Conservation (phyloP, 306 rosid genomes). For the Purshia tridentata region DNA sequence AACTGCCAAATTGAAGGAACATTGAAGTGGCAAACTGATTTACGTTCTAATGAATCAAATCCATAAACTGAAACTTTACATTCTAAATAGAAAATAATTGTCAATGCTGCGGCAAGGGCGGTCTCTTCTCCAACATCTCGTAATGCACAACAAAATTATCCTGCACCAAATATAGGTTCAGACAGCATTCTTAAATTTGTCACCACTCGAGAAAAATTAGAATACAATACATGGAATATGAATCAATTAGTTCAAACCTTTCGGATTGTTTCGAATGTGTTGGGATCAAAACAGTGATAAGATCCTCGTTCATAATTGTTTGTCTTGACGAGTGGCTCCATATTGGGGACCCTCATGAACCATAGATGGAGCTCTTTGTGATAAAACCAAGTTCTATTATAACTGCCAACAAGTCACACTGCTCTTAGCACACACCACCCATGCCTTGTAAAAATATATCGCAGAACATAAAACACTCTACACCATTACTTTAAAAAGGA, state of each 20-base stretch:
- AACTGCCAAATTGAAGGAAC: conserved; percentile 19
- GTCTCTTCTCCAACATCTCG: conserved; percentile 85
- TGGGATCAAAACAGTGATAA: conserved; percentile 86
- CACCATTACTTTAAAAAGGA: not conserved
- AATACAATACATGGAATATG: not conserved
- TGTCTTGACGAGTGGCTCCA: conserved; percentile 84
- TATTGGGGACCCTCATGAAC: conserved; percentile 65
- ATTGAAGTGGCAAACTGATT: conserved; percentile 34
- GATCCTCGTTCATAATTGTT: conserved; percentile 79
- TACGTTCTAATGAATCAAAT: conserved; percentile 32
- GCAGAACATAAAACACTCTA: not conserved
- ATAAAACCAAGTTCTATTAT: conserved; percentile 84
- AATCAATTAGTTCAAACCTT: conserved; percentile 56
- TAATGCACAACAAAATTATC: conserved; percentile 76
- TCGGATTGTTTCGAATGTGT: conserved; percentile 67
- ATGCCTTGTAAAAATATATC: conserved; percentile 17
- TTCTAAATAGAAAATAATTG: conserved; percentile 15
- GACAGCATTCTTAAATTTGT: not conserved
- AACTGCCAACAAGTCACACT: conserved; percentile 38
- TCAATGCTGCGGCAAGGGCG: conserved; percentile 68
- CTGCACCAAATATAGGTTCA: conserved; percentile 42
- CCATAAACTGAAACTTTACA: conserved; percentile 48
- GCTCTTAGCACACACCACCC: conserved; percentile 19
- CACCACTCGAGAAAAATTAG: not conserved
- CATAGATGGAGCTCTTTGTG: conserved; percentile 82